Evolutionary conservation across 2,329 filamentous ascomycete species (phyloP), one percentile per base, ranked within the genome.

Genomic region (Ophiostoma ips): DNA sequence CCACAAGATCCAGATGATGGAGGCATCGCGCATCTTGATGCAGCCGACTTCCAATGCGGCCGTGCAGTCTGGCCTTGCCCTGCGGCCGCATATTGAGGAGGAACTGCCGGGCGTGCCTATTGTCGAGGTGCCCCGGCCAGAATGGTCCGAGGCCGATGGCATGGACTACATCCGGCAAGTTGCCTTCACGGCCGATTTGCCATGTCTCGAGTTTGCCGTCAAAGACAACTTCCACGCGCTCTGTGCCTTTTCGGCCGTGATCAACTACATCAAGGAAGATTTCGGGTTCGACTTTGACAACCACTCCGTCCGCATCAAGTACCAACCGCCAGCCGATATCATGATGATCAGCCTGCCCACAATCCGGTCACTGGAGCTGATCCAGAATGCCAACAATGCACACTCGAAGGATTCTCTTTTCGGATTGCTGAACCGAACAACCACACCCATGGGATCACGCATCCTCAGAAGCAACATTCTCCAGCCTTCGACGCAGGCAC

Each of bases 341-440:
- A 95, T 96, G 89, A 87, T 94, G 77, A 94, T 96, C 58, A 90
- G 95, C 59, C 73, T 92, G 2, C 83, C 87, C 1, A 94, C 89
- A 0, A 87, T 95, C 28, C 76, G 82, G 35, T 87, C 87, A 0
- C 71, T 98, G 3, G 92, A 98, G 62, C 73, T 98, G 6, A 84
- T 96, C 24, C 87, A 95, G 59, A 98, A 95, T 56, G 61, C 89
- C 0, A 81, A 85, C 12, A 81, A 83, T 57, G 60, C 79, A 1
- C 88, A 84, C 56, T 94, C 88, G 0, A 86, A 81, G 55, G 79
- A 90, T 36, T 90, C 83, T 55, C 69, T 98, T 0, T 90, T 89
- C 55, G 89, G 89, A 0, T 64, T 96, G 0, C 67, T 98, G 43
- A 94, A 96, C 58, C 75, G 87, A 55, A 95, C 89, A 0, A 62